These are phyloP conservation scores for Calonectria hongkongensis DNA, from an alignment of 2,329 filamentous ascomycete species.

Conservation along the genomic window DNA sequence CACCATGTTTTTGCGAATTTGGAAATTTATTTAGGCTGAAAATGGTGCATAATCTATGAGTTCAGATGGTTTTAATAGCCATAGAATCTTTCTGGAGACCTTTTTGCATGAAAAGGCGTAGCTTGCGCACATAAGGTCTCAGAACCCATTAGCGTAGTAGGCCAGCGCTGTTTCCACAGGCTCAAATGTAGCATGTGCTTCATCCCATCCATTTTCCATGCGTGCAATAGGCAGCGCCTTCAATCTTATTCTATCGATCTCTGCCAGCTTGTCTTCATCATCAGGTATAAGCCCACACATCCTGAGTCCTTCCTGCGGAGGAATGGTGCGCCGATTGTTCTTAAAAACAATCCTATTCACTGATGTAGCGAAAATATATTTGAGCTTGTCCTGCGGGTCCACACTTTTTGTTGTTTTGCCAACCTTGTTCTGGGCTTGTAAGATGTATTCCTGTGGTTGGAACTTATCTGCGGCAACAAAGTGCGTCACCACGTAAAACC, in stretches of 20 bases:
- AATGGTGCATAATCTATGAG: background rate
- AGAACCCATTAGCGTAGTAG: background rate
- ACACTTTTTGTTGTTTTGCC: background rate
- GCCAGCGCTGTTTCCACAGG: conserved; percentile 21
- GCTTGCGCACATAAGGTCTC: background rate
- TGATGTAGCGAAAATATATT: conserved; percentile 29
- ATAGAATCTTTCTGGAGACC: too few species aligned
- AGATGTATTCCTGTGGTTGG: conserved; percentile 34
- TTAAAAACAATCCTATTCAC: conserved; percentile 34
- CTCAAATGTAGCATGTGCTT: conserved; percentile 26
- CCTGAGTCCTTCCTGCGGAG: conserved; percentile 20
- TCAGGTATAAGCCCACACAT: conserved; percentile 22
- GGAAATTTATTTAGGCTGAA: too few species aligned
- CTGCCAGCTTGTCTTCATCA: conserved; percentile 8
- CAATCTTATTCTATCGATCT: conserved; percentile 18
- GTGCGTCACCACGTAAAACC: conserved; percentile 45
- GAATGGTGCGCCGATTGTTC: conserved; percentile 26
- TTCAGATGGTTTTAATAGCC: background rate
- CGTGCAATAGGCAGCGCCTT: conserved; percentile 3
- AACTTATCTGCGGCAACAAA: conserved; percentile 38
- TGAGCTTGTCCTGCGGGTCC: conserved; percentile 10
- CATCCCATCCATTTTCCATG: conserved; percentile 33
- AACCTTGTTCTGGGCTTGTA: conserved; percentile 13
- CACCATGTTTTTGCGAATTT: too few species aligned
- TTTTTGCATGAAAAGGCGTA: too few species aligned